Evolutionary conservation across 305 asterid species (phyloP), one percentile per base, ranked within the genome.

Genomic region (Fraxinus floribunda): DNA sequence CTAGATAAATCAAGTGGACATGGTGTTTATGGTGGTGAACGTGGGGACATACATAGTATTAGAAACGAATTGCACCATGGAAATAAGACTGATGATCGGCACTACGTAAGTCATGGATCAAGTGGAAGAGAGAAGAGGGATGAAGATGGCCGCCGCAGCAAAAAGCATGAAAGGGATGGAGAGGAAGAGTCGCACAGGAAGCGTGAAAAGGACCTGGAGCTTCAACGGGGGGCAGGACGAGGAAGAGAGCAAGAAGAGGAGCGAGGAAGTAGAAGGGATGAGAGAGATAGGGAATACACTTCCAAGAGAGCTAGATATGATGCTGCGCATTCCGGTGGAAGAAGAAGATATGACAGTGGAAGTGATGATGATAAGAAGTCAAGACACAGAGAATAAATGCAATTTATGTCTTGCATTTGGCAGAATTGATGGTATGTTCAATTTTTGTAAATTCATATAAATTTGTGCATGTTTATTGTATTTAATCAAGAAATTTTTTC

Each of bases 231-330:
- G 11, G 84, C 44, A 66, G 81, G 83, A 77, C 82, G 38, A 41
- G 86, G 82, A 81, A 82, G 85, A 80, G 90, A 88, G 78, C 70
- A 52, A 26, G 92, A 85, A 84, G 94, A 88, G 77, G 88, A 89
- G 36, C 85, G 20, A 24, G 85, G 72, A 62, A 72, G 88, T 81
- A 83, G 82, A 66, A 86, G 86, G 74, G 86, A 88, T 80, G 92
- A 86, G 75, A 87, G 88, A 80, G 91, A 89, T 6, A 82, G 88
- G 84, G 91, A 83, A 20, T 68, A 83, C 30, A 55, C 88, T 79
- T 85, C 88, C 49, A 92, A 91, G 92, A 92, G 95, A 87, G 84
- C 81, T 74, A 88, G 90, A 78, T 78, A 89, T 79, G 95, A 92
- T 70, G 99, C 91, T 80, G 89, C 46, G 7, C 91, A 81, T 36